Conservation (phyloP, 2,329 filamentous ascomycete genomes). For the Orbilia javanica region DNA sequence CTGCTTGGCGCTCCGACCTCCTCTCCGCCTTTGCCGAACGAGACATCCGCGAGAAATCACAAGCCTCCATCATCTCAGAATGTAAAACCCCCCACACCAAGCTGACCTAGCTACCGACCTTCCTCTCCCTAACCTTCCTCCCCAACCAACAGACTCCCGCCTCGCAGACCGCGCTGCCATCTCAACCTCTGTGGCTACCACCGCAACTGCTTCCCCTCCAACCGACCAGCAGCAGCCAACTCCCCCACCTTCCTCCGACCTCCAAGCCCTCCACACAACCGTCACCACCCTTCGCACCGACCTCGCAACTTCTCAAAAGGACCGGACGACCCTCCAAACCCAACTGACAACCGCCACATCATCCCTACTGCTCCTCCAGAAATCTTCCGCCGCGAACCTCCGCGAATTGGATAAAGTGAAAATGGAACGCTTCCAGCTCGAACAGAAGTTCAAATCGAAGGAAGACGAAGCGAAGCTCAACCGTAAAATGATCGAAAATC, state of each 20-base stretch:
- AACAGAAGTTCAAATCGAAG: conserved; percentile 87
- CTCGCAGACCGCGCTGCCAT: conserved; percentile 76
- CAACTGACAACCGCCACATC: conserved; percentile 48
- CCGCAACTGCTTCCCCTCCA: conserved; percentile 63
- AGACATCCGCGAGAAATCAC: conserved; percentile 61
- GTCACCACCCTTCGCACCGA: conserved; percentile 60
- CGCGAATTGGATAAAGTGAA: conserved; percentile 73
- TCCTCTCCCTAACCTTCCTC: conserved; percentile 19
- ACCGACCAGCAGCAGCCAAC: conserved; percentile 65
- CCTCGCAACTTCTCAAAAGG: conserved; percentile 62
- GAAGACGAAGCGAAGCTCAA: conserved; percentile 80
- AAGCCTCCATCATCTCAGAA: conserved; percentile 59
- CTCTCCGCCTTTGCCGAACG: conserved; percentile 59
- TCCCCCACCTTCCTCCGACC: conserved; percentile 58
- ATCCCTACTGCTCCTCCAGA: conserved; percentile 70
- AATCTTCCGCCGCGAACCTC: conserved; percentile 69
- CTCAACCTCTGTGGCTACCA: conserved; percentile 74
- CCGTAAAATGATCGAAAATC: conserved; percentile 69
- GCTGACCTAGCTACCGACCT: not conserved
- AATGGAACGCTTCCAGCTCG: conserved; percentile 79
- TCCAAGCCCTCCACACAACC: conserved; percentile 61
- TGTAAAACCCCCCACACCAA: conserved; percentile 33
- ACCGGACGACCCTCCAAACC: conserved; percentile 55
- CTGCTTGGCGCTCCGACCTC: conserved; percentile 59
- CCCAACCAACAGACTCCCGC: conserved; percentile 70